Percentiles rank a stretch among this genome's conserved stretches.
Evolutionary conservation across 805 yeast genomes (phyloP).

Genomic region (Candida schatavii): DNA sequence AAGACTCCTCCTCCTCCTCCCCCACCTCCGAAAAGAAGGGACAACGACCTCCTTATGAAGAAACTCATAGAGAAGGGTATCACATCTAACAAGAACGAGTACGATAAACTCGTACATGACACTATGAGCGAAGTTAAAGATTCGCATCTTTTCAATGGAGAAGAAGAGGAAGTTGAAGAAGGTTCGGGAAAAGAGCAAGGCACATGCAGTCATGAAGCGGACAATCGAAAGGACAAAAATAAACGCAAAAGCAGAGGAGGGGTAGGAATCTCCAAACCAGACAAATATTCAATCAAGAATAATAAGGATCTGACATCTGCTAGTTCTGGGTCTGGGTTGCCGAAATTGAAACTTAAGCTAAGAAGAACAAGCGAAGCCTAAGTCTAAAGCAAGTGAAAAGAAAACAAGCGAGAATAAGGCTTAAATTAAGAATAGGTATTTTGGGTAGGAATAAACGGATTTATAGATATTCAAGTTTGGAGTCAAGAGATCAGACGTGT

Average conservation of each 20-base stretch:
- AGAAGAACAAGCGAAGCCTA: conserved; percentile 2
- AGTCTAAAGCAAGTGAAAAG: too few species aligned
- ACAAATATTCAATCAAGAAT: conserved; percentile 1
- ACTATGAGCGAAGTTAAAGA: conserved; percentile 28
- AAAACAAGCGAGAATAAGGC: too few species aligned
- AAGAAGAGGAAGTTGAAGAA: conserved; percentile 25
- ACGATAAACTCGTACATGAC: conserved; percentile 29
- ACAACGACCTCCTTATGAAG: conserved; percentile 31
- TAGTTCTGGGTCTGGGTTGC: conserved; percentile 3
- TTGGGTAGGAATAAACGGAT: too few species aligned
- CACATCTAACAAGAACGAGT: conserved; percentile 27
- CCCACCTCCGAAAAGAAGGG: conserved; percentile 2
- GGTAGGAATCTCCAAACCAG: conserved; percentile 15
- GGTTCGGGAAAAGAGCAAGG: conserved; percentile 3
- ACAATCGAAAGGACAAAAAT: conserved; percentile 12
- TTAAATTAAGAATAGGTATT: too few species aligned
- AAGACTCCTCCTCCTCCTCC: conserved; percentile 7
- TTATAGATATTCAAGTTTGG: too few species aligned
- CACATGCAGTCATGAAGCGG: conserved; percentile 1
- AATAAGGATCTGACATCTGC: neutral
- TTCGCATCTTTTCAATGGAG: conserved; percentile 40
- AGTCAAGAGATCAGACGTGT: too few species aligned
- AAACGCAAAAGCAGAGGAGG: conserved; percentile 30
- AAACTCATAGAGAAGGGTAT: conserved; percentile 34
- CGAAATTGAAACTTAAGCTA: conserved; percentile 12